Percentiles rank a stretch among this genome's conserved stretches.
Evolutionary conservation across 192 early-diverging fungal species (phyloP).

Genomic region (Gryganskiella cystojenkinii): DNA sequence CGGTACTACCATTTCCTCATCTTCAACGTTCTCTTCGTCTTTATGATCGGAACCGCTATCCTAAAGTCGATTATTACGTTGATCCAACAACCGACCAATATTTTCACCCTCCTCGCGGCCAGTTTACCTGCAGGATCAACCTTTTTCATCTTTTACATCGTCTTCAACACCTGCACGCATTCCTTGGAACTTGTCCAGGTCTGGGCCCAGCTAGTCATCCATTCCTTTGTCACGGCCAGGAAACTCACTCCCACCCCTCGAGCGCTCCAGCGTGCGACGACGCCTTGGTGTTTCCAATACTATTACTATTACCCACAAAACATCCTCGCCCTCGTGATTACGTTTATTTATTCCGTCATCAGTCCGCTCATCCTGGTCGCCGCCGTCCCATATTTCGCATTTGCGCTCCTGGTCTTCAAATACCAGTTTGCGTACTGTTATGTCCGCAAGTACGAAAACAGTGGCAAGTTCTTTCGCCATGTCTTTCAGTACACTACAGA

Average conservation of each 20-base stretch:
- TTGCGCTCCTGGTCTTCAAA: constrained; percentile 67
- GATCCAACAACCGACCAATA: constrained; percentile 60
- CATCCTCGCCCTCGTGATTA: constrained; percentile 71
- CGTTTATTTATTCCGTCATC: constrained; percentile 67
- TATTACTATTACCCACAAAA: constrained; percentile 73
- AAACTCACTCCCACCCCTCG: constrained; percentile 65
- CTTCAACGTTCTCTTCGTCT: constrained; percentile 73
- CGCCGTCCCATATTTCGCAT: constrained; percentile 60
- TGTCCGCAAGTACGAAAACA: constrained; percentile 66
- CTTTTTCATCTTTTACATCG: constrained; percentile 70
- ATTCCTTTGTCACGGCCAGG: constrained; percentile 56
- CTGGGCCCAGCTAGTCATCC: constrained; percentile 64
- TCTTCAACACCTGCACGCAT: constrained; percentile 70
- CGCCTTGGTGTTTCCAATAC: constrained; percentile 68
- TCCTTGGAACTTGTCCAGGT: constrained; percentile 68
- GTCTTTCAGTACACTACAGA: constrained; percentile 67
- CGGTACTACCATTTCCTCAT: constrained; percentile 71
- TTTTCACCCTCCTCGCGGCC: constrained; percentile 60
- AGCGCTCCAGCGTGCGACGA: constrained; percentile 54
- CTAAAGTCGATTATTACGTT: constrained; percentile 60
- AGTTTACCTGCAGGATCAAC: constrained; percentile 66
- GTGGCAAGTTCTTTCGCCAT: constrained; percentile 63
- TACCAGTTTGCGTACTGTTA: constrained; percentile 73
- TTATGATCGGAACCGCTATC: constrained; percentile 66
- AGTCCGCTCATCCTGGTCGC: constrained; percentile 69